phyloP scores from a whole-genome alignment of 768 basidiomycete species.

The Arthromyces matolae region DNA sequence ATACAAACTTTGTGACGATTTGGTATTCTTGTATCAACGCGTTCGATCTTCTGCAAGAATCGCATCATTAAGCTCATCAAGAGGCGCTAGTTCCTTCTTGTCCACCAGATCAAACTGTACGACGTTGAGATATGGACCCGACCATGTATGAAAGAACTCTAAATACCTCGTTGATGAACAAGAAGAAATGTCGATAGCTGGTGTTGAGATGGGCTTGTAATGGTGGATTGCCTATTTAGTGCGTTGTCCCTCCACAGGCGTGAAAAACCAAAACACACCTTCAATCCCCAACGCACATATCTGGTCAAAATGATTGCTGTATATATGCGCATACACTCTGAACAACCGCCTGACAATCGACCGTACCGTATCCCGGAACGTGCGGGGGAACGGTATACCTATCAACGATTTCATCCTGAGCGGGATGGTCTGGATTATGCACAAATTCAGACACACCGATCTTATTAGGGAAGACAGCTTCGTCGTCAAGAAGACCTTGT shows the following conservation, averaged over 20 bases:
- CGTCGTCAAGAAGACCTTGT: slow-evolving; percentile 89
- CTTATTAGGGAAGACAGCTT: slow-evolving; percentile 88
- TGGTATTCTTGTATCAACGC: slow-evolving; percentile 24
- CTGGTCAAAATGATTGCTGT: slow-evolving; percentile 99
- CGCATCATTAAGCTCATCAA: slow-evolving; percentile 93
- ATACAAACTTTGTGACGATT: slow-evolving; percentile 11
- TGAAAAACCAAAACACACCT: slow-evolving; percentile 46
- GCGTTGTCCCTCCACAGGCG: not conserved
- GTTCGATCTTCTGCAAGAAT: slow-evolving; percentile 59
- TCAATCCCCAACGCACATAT: slow-evolving; percentile 98
- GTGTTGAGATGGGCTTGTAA: slow-evolving; percentile 91
- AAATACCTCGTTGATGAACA: slow-evolving; percentile 91
- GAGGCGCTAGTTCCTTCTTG: slow-evolving; percentile 90
- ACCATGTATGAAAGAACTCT: not conserved
- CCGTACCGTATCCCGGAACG: slow-evolving; percentile 86
- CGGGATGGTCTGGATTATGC: too few relatives aligned
- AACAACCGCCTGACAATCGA: slow-evolving; percentile 91
- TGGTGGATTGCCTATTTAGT: not conserved
- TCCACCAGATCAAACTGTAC: slow-evolving; percentile 88
- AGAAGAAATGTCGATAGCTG: slow-evolving; percentile 96
- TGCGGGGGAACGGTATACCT: slow-evolving; percentile 90
- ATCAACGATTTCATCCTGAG: too few relatives aligned
- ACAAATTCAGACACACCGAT: too few relatives aligned
- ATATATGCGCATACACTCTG: slow-evolving; percentile 96
- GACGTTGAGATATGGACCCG: slow-evolving; percentile 7